A percentile compares a stretch with the other conserved stretches of the same genome.
These are phyloP conservation scores for Xylaria grammica DNA, from an alignment of 495 filamentous ascomycete genomes.

Conservation along the genomic window DNA sequence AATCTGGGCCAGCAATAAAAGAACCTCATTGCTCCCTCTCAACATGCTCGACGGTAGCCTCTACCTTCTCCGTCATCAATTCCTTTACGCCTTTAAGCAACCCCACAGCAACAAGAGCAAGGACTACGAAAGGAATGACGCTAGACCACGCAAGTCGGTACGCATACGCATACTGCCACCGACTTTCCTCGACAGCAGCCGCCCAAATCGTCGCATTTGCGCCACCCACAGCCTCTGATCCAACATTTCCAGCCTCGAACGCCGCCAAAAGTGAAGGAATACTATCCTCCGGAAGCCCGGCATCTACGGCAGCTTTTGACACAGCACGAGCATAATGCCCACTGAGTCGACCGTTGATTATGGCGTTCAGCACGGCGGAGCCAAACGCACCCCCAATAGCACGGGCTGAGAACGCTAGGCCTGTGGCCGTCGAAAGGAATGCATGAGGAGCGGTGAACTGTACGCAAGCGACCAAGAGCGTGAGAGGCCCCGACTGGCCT, in stretches of 20 bases:
- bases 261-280: constrained; percentile 43
- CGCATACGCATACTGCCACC: constrained; percentile 48
- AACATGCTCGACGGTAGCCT: constrained; percentile 50
- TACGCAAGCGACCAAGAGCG: constrained; percentile 55
- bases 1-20: too few species aligned
- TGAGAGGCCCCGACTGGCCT: constrained; percentile 56
- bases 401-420: constrained; percentile 58
- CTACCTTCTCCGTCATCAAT: constrained; percentile 58
- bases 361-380: constrained; percentile 58
- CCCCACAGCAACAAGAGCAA: constrained; percentile 51
- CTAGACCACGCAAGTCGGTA: constrained; percentile 58
- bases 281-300: constrained; percentile 48
- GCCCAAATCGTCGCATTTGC: constrained; percentile 43
- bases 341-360: constrained; percentile 54
- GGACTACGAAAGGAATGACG: constrained; percentile 59
- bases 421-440: constrained; percentile 59
- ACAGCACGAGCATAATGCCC: constrained; percentile 47
- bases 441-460: constrained; percentile 62
- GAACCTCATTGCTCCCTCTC: not conserved
- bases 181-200: constrained; percentile 45
- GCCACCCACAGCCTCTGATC: constrained; percentile 36
- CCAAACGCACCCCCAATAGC: constrained; percentile 62
- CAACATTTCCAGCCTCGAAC: constrained; percentile 38
- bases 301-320: constrained; percentile 40
- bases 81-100: constrained; percentile 55